A percentile compares a stretch with the other conserved stretches of the same genome.
These are phyloP conservation scores for Ceratobasidium sp. DNA, from an alignment of 1,284 basidiomycete species.

Conservation along the genomic window DNA sequence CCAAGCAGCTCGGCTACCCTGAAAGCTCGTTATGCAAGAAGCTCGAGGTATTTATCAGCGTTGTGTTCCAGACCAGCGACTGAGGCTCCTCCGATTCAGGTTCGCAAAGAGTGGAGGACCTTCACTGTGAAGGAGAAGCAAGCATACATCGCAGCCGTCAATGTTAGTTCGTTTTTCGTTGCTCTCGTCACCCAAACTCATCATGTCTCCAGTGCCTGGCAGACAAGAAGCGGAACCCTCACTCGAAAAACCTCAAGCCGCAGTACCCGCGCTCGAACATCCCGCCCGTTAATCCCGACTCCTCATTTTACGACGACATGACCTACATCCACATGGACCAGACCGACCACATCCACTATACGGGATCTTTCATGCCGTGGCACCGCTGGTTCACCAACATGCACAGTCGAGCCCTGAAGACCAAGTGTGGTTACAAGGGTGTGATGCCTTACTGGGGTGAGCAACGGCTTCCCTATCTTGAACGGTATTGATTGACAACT, in stretches of 20 bases:
- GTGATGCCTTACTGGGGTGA: conserved; percentile 36
- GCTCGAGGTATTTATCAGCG: neutral
- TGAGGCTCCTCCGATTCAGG: neutral
- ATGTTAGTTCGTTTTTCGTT: neutral
- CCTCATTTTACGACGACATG: conserved; percentile 29
- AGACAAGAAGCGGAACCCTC: conserved; percentile 6
- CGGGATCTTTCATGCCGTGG: conserved; percentile 26
- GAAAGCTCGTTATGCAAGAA: neutral
- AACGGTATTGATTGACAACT: neutral
- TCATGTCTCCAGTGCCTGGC: neutral
- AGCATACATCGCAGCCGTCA: conserved; percentile 29
- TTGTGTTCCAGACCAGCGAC: neutral
- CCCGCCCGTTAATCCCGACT: neutral
- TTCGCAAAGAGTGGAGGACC: conserved; percentile 28
- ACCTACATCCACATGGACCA: conserved; percentile 33
- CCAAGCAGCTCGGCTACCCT: neutral
- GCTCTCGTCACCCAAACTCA: neutral
- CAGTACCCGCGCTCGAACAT: neutral
- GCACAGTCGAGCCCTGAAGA: neutral
- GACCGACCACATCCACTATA: conserved; percentile 30
- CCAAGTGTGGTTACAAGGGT: conserved; percentile 29
- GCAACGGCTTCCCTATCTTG: neutral
- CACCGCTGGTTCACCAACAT: conserved; percentile 14
- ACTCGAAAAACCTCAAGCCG: conserved; percentile 15
- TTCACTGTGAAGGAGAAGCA: conserved; percentile 20